phyloP scores from a whole-genome alignment of 1,284 basidiomycete genomes.

The Ustilago cynodontis region DNA sequence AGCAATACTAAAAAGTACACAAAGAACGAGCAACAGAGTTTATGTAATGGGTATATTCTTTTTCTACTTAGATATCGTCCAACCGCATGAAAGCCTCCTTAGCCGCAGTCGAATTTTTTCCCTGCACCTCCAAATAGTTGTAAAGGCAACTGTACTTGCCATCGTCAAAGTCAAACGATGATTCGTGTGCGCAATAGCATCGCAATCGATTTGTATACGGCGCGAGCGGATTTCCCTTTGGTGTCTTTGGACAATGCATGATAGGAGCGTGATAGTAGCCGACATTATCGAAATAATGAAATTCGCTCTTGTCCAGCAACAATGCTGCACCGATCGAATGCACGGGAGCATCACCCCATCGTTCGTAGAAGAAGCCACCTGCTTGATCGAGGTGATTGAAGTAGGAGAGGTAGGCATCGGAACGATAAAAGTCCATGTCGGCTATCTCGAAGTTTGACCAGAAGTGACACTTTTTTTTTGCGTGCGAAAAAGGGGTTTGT shows the following conservation, averaged over 20 bases:
- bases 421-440: slow-evolving; percentile 79
- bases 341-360: slow-evolving; percentile 85
- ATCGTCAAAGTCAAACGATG: slow-evolving; percentile 44
- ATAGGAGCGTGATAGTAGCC: slow-evolving; percentile 64
- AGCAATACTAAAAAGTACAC: not conserved
- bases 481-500: not conserved
- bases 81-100: slow-evolving; percentile 14
- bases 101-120: slow-evolving; percentile 30
- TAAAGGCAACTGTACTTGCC: slow-evolving; percentile 25
- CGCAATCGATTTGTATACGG: slow-evolving; percentile 30
- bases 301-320: slow-evolving; percentile 54
- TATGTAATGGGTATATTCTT: not conserved
- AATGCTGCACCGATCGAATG: slow-evolving; percentile 68
- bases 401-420: slow-evolving; percentile 80
- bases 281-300: slow-evolving; percentile 65
- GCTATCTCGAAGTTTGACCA: slow-evolving; percentile 78
- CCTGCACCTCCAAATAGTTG: slow-evolving; percentile 35
- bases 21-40: not conserved
- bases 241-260: slow-evolving; percentile 57
- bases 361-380: slow-evolving; percentile 76
- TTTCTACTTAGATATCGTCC: slow-evolving; percentile 19
- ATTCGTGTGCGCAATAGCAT: slow-evolving; percentile 47
- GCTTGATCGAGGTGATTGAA: slow-evolving; percentile 81
- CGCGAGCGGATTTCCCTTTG: slow-evolving; percentile 12
- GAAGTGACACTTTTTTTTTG: slow-evolving; percentile 77